A percentile compares a stretch with the other conserved stretches of the same genome.
Evolutionary conservation across 176 grass and related monocot species (phyloP).

Genomic region (Melocanna baccifera): DNA sequence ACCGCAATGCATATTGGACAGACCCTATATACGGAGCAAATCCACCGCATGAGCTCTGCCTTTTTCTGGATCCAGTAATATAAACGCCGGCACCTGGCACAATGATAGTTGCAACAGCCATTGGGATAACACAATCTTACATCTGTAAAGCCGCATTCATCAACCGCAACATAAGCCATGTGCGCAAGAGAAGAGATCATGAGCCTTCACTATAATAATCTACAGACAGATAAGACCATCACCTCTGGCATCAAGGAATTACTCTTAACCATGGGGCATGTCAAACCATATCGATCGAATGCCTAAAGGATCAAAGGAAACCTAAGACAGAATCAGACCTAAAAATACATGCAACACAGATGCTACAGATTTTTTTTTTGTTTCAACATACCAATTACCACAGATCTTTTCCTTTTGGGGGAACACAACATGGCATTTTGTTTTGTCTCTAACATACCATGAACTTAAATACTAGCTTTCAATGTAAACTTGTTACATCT

Average conservation of each 20-base stretch:
- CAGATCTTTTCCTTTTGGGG: not conserved
- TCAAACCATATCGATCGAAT: not conserved
- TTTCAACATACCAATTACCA: not conserved
- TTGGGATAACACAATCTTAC: not conserved
- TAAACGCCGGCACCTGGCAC: not conserved
- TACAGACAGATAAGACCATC: not conserved
- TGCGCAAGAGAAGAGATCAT: not conserved
- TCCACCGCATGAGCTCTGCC: not conserved
- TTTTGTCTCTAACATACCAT: not conserved
- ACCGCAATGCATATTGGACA: constrained; percentile 17
- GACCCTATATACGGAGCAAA: constrained; percentile 2
- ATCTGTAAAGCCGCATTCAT: constrained; percentile 12
- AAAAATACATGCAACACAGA: constrained; percentile 18
- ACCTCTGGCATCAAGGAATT: not conserved
- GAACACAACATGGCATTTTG: not conserved
- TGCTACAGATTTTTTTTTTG: not conserved
- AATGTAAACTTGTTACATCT: constrained; percentile 11
- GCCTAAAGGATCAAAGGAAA: not conserved
- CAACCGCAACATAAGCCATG: not conserved
- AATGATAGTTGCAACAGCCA: constrained; percentile 24
- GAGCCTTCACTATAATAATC: not conserved
- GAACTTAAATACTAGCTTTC: constrained; percentile 16
- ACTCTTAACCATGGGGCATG: not conserved
- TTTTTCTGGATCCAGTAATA: not conserved
- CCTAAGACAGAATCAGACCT: constrained; percentile 3